Evolutionary conservation across 176 grass and related monocot species (phyloP), one percentile per base, ranked within the genome.

Genomic region (Aegilops umbellulata): DNA sequence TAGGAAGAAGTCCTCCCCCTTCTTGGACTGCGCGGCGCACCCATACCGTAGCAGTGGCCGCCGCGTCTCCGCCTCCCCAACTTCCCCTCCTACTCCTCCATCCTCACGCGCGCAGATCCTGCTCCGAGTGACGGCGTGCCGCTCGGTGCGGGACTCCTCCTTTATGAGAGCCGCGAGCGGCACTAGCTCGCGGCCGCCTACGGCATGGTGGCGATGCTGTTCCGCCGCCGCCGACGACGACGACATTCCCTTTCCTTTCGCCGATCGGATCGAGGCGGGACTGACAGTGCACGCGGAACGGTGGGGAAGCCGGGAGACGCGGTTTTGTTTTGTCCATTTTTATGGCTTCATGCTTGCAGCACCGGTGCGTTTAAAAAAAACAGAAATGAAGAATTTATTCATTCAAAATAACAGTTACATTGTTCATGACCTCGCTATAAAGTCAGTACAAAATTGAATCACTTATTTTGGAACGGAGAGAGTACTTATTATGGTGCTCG

Each of bases 1-100:
- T 36, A 98, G 88, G 82, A 95, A 95, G 95, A 91, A 98, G 82
- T 98, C 95, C 84, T 98, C 95, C 61, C 95, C 95, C 78, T 98
- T 98, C 91, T 98, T 98, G 80, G 91, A 95, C 87, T 95, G 93
- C 22, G 93, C 90, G 17, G 95, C 95, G 57, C 91, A 95, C 39
- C 95, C 95, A 66, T 93, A 98, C 34, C 95, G 89, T 74, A 97
- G 80, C 61, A 92, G 84, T 63, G 95, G 93, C 57, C 85, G 83
- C 87, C 86, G 85, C 87, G 27, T 63, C 70, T 73, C 80, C 88
- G 67, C 80, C 86, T 88, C 79, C 38, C 57, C 60, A 11, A n/a
- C 51, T 15, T 13, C 65, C 10, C 38, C 47, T 26, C 11, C 35
- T 4, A 20, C 86, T n/a, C 31, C 83, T 35, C 61, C 83, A 47